Conservation (phyloP, 2,329 filamentous ascomycete genomes). For the Exophiala calicioides region DNA sequence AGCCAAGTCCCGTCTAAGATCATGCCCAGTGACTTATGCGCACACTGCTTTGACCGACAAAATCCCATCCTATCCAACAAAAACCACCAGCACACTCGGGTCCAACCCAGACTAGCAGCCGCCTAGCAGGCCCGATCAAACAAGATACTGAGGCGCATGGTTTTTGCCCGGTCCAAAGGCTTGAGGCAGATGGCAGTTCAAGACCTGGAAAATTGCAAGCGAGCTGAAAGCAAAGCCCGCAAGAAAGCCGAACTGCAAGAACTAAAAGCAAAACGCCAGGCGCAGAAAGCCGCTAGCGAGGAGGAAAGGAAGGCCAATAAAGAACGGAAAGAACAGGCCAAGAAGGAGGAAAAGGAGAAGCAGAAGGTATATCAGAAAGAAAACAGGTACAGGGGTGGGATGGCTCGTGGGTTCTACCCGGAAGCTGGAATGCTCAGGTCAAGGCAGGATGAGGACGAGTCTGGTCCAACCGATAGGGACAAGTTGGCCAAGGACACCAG, state of each 20-base stretch:
- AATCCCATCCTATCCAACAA: neutral
- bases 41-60: too few species aligned
- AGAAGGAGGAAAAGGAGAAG: slow-evolving; percentile 15
- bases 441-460: too few species aligned
- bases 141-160: neutral
- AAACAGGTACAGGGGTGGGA: slow-evolving; percentile 41
- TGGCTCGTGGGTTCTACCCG: too few species aligned
- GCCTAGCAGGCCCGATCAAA: neutral
- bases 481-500: too few species aligned
- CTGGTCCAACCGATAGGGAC: too few species aligned
- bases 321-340: slow-evolving; percentile 9
- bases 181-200: slow-evolving; percentile 1
- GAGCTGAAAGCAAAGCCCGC: neutral
- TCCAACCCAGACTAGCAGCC: neutral
- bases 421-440: too few species aligned
- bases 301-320: slow-evolving; percentile 2
- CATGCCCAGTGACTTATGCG: slow-evolving; percentile 7
- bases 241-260: slow-evolving; percentile 5
- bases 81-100: neutral
- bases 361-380: slow-evolving; percentile 28
- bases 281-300: neutral
- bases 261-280: slow-evolving; percentile 3
- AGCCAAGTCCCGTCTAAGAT: slow-evolving; percentile 5
- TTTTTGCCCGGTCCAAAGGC: slow-evolving; percentile 2
- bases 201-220: neutral